These are phyloP conservation scores for Taiozyma onychis DNA, from an alignment of 1,139 yeast species.

Conservation along the genomic window DNA sequence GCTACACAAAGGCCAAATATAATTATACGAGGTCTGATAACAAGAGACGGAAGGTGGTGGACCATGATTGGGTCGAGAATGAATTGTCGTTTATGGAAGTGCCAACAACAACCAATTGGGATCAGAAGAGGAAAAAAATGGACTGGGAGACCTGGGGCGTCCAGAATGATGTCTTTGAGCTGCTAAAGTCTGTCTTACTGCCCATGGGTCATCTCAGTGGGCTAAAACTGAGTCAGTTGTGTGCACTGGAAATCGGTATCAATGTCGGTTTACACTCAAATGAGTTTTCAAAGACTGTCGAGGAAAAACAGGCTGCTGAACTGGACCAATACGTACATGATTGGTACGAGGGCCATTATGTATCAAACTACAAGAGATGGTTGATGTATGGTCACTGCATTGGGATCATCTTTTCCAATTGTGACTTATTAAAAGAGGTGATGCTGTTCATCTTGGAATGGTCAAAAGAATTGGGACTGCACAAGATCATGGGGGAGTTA, in stretches of 20 bases:
- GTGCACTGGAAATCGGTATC: constrained; percentile 12
- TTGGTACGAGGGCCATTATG: constrained; percentile 7
- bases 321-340: background rate
- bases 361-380: constrained; percentile 5
- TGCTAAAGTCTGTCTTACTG: background rate
- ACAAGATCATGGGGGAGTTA: constrained; percentile 1
- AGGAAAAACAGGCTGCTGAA: constrained; percentile 1
- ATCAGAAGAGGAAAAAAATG: background rate
- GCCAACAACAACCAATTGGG: background rate
- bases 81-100: background rate
- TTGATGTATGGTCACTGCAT: constrained; percentile 14
- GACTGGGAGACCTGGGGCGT: constrained; percentile 1
- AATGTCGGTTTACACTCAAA: constrained; percentile 10
- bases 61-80: background rate
- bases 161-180: constrained; percentile 1
- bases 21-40: background rate
- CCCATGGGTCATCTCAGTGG: background rate
- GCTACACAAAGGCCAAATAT: background rate
- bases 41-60: background rate
- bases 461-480: background rate
- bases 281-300: constrained; percentile 2
- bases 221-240: constrained; percentile 5
- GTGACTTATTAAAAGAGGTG: background rate
- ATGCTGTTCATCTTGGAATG: constrained; percentile 1
- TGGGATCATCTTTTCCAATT: constrained; percentile 8